These are phyloP conservation scores for Aphanomyces astaci DNA, from an alignment of 352 stramenopile genomes.

Conservation along the genomic window DNA sequence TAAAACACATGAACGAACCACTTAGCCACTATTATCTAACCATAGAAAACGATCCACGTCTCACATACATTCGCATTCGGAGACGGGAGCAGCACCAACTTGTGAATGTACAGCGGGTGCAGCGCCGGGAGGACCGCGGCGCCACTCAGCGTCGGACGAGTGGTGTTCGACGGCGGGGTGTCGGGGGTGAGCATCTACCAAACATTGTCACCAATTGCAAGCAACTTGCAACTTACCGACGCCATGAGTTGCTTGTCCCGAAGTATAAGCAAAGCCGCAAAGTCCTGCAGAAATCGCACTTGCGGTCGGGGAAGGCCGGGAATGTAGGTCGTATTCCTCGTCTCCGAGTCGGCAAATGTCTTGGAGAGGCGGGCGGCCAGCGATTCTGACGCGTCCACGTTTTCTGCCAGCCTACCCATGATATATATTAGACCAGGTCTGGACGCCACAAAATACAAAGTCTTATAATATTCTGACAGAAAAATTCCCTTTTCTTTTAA, in stretches of 20 bases:
- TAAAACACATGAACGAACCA: background rate
- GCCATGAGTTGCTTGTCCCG: slow-evolving; percentile 51
- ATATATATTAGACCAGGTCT: no score
- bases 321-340: slow-evolving; percentile 63
- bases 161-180: no score
- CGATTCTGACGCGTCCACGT: slow-evolving; percentile 14
- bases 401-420: background rate
- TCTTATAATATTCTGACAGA: no score
- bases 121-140: slow-evolving; percentile 58
- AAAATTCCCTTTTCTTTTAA: no score
- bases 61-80: slow-evolving; percentile 24
- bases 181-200: no score
- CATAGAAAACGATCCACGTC: no score
- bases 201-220: background rate
- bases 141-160: slow-evolving; percentile 75
- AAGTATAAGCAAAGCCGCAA: slow-evolving; percentile 65
- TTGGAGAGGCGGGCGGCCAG: slow-evolving; percentile 18
- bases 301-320: slow-evolving; percentile 61
- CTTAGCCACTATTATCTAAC: no score
- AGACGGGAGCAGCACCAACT: slow-evolving; percentile 50
- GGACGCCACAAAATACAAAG: no score
- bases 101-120: slow-evolving; percentile 68
- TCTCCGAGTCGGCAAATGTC: slow-evolving; percentile 17
- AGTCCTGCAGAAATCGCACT: slow-evolving; percentile 70
- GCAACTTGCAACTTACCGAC: slow-evolving; percentile 23